These are phyloP conservation scores for Stagonosporopsis chrysanthemi DNA, from an alignment of 2,329 filamentous ascomycete species.

Conservation along the genomic window DNA sequence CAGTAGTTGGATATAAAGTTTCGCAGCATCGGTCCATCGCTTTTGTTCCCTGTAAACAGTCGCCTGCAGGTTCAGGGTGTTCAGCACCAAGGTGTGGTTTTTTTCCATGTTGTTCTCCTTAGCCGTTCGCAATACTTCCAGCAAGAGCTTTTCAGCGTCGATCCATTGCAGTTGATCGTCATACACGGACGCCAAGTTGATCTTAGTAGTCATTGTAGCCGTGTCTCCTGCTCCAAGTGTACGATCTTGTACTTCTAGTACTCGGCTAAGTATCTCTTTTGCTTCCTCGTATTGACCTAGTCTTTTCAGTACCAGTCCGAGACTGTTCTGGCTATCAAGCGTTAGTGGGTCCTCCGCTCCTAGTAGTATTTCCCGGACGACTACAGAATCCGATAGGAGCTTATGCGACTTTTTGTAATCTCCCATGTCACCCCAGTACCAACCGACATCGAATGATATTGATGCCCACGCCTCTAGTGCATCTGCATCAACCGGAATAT, in stretches of 20 bases:
- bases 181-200: conserved; percentile 11
- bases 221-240: conserved; percentile 2
- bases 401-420: neutral
- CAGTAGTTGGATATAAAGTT: neutral
- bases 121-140: neutral
- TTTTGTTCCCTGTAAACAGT: neutral
- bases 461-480: conserved; percentile 12
- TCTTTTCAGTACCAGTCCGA: neutral
- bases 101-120: no score
- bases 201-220: neutral
- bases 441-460: neutral
- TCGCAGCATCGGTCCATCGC: neutral
- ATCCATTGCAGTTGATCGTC: neutral
- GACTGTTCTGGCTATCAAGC: conserved; percentile 5
- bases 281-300: conserved; percentile 3
- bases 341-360: neutral
- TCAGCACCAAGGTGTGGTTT: neutral
- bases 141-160: conserved; percentile 6
- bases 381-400: neutral
- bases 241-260: conserved; percentile 2
- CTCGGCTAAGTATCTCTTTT: conserved; percentile 10
- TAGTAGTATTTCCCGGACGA: neutral
- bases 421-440: neutral
- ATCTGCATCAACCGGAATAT: neutral
- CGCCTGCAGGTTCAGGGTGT: neutral